Conservation (phyloP, 768 basidiomycete genomes). For the Coprinopsis strossmayeri region DNA sequence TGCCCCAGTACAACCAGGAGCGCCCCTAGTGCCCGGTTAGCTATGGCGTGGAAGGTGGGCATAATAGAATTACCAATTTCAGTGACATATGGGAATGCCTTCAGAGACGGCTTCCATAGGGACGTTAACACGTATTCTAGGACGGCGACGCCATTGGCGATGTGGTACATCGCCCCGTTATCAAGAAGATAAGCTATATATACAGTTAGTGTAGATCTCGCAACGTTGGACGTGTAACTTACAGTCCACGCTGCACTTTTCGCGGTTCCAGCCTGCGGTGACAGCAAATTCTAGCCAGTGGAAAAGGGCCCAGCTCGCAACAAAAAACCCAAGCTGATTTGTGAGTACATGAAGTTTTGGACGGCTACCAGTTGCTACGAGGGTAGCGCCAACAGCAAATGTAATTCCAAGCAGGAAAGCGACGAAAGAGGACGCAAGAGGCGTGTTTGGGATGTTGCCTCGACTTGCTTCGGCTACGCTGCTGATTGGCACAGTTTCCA, state of each 20-base stretch:
- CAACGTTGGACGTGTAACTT: too few species aligned
- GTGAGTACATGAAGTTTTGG: constrained; percentile 53
- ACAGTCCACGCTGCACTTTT: constrained; percentile 93
- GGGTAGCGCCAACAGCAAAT: constrained; percentile 52
- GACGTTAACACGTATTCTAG: constrained; percentile 71
- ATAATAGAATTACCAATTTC: constrained; percentile 37
- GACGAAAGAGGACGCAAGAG: constrained; percentile 67
- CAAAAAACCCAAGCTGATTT: constrained; percentile 76
- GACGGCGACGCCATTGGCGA: constrained; percentile 75
- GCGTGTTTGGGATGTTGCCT: constrained; percentile 84
- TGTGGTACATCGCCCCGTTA: constrained; percentile 80
- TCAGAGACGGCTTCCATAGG: constrained; percentile 61
- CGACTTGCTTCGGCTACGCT: constrained; percentile 22
- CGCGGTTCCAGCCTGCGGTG: constrained; percentile 92
- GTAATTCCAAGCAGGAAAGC: constrained; percentile 79
- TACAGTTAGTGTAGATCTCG: too few species aligned
- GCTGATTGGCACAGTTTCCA: constrained; percentile 49
- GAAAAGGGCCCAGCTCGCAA: constrained; percentile 79
- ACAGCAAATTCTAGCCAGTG: constrained; percentile 95
- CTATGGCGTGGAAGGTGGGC: too few species aligned
- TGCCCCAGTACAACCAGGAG: constrained; percentile 65
- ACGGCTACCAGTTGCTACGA: constrained; percentile 43
- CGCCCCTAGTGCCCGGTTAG: constrained; percentile 60
- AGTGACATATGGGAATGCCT: constrained; percentile 53
- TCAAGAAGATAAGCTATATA: constrained; percentile 86